Evolutionary conservation across 257 asterid genomes (phyloP), one percentile per base, ranked within the genome.

Genomic region (Solanum paucissectum): DNA sequence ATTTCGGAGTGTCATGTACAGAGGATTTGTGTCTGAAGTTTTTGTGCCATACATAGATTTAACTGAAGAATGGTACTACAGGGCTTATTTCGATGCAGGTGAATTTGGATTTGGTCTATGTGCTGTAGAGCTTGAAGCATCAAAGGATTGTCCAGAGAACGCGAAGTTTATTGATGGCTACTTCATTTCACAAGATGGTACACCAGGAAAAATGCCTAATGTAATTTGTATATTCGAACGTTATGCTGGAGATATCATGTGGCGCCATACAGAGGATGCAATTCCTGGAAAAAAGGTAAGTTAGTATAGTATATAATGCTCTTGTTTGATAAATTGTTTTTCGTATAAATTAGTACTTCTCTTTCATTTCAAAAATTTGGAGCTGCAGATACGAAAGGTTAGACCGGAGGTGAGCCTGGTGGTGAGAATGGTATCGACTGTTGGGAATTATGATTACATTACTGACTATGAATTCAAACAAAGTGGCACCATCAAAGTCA

Each of bases 31-130:
- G n/a, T 96, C 96, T 0, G 99, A 96, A 74, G 84, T 95, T 12
- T 94, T 93, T 87, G 93, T 95, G 13, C 99, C 99, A 1, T 96
- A 94, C 90, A 94, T 94, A 96, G 98, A 96, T 90, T 29, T 94
- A 16, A 91, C 94, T 1, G 95, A 92, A 88, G 98, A 93, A 71
- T 94, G 97, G 98, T 92, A 92, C 89, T 92, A 82, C 66, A 89
- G 94, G 87, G 92, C 96, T 6, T 96, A 79, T 89, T 85, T 96
- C 11, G 98, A 96, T 90, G 91, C 91, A 3, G 99, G 98, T 2
- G 98, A 94, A 77, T 87, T 85, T 60, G 98, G 97, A 12, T 87
- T 94, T 1, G 96, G 98, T 36, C 87, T 92, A 34, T 86, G 27
- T 66, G 89, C 96, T 12, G 90, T 90, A 12, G 90, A 98, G 6